Evolutionary conservation across 2,329 filamentous ascomycete genomes (phyloP).

Genomic region (Epichloe baconii): DNA sequence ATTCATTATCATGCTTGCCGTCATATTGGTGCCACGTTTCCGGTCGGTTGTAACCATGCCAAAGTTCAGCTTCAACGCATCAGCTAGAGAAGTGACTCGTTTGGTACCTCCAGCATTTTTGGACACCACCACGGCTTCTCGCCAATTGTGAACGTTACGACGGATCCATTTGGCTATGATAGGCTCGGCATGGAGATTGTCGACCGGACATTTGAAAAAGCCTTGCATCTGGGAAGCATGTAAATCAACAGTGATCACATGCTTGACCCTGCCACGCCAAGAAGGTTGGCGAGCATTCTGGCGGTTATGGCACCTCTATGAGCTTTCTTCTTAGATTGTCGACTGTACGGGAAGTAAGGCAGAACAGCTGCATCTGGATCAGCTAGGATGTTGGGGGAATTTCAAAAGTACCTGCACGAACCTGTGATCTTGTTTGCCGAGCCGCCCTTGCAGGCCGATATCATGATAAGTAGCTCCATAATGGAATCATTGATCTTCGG

Average conservation of each 20-base stretch:
- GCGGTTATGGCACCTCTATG: conserved; percentile 94
- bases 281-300: conserved; percentile 89
- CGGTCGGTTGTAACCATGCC: conserved; percentile 86
- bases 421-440: conserved; percentile 95
- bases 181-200: conserved; percentile 93
- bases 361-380: conserved; percentile 51
- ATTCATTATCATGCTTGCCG: conserved; percentile 63
- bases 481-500: conserved; percentile 95
- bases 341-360: conserved; percentile 97
- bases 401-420: conserved; percentile 29
- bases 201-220: conserved; percentile 95
- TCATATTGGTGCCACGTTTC: conserved; percentile 56
- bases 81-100: conserved; percentile 87
- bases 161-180: conserved; percentile 93
- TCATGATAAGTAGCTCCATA: conserved; percentile 99
- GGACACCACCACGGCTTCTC: conserved; percentile 86
- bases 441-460: conserved; percentile 93
- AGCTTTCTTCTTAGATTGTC: conserved; percentile 98
- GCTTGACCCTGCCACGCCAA: conserved; percentile 91
- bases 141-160: conserved; percentile 77
- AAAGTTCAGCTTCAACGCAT: conserved; percentile 94
- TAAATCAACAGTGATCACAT: conserved; percentile 93
- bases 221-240: conserved; percentile 99
- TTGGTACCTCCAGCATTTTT: conserved; percentile 98
- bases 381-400: not conserved